Base-by-base conservation (phyloP, 1,139 yeast genomes). In the Zygoascus meyerae region DNA sequence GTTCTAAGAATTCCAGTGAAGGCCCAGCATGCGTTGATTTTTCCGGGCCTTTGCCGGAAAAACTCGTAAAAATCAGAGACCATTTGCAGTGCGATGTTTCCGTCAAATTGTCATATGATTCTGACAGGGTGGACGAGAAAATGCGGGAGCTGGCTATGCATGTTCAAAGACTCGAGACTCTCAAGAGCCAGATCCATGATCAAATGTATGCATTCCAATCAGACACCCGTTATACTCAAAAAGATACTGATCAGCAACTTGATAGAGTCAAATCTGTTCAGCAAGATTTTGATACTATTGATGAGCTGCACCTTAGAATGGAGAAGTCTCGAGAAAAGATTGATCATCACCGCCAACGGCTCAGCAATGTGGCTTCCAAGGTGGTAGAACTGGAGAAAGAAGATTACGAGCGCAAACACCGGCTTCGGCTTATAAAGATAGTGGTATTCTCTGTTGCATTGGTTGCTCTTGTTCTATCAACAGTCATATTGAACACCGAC, bases 401-500 rank as follows among this genome's bases (percentile, higher is more conserved):
- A n/a, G 53, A 57, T 30, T 49, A 49, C 31, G 51, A 52, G 34
- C 54, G 63, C 55, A 40, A 61, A 49, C 15, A 64, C 58, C 37
- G 72, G 7, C 45, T 48, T 35, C 42, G 47, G 35, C 53, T 53
- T 32, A 52, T 56, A 30, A 55, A 55, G 31, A 44, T 56, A 12
- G 36, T 35, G 6, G 15, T 50, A 4, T 30, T 46, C 2, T 41
- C 35, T 11, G 34, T 40, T 2, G 37, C 44, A 12, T 11, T 49
- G 9, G 33, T 48, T 17, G 14, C 51, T 10, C 34, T 50, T 11
- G 14, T 45, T 5, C 29, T 52, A 15, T 26, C 43, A 21, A 30
- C 43, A 15, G 33, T 42, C 16, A 12, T 34, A 15, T 17, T 41
- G 11, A 44, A 39, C 15, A 11, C 15, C 14, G 28, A 11, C 18